Conservation (phyloP, 495 filamentous ascomycete genomes). For the Collariella sp. region DNA sequence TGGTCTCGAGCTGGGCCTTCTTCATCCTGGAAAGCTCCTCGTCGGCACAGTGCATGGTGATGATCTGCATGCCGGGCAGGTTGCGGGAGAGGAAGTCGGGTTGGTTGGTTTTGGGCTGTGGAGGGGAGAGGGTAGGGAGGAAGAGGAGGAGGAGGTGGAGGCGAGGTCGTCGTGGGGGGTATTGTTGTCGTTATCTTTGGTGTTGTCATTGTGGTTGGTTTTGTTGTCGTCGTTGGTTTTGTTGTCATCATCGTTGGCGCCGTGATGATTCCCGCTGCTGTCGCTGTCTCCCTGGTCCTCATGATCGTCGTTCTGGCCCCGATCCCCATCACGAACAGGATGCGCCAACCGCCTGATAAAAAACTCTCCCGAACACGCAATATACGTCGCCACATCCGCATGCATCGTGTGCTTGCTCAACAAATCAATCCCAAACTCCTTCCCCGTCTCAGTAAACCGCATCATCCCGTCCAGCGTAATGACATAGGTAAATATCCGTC, state of each 20-base stretch:
- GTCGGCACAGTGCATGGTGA: conserved; percentile 63
- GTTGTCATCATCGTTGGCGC: no score
- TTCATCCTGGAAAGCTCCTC: conserved; percentile 51
- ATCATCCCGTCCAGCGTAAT: conserved; percentile 77
- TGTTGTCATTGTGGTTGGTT: neutral
- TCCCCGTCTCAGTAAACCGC: conserved; percentile 89
- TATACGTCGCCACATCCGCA: conserved; percentile 78
- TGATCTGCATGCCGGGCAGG: conserved; percentile 65
- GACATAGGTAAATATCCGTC: conserved; percentile 85
- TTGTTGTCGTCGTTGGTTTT: conserved; percentile 13
- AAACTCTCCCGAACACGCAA: conserved; percentile 89
- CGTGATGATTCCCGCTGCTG: neutral
- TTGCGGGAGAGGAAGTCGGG: conserved; percentile 61
- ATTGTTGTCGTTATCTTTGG: neutral
- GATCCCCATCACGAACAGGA: neutral
- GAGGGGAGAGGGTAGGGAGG: conserved; percentile 57
- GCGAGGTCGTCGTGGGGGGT: conserved; percentile 31
- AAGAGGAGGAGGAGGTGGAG: conserved; percentile 34
- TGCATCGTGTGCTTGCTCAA: conserved; percentile 94
- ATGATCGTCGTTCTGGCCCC: neutral
- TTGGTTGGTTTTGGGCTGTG: no score
- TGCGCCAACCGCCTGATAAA: conserved; percentile 61
- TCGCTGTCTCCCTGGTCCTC: neutral
- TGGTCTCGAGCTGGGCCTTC: conserved; percentile 39
- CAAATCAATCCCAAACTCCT: conserved; percentile 88